Evolutionary conservation across 768 basidiomycete genomes (phyloP), one percentile per base, ranked within the genome.

Genomic region (Paxillus involutus): DNA sequence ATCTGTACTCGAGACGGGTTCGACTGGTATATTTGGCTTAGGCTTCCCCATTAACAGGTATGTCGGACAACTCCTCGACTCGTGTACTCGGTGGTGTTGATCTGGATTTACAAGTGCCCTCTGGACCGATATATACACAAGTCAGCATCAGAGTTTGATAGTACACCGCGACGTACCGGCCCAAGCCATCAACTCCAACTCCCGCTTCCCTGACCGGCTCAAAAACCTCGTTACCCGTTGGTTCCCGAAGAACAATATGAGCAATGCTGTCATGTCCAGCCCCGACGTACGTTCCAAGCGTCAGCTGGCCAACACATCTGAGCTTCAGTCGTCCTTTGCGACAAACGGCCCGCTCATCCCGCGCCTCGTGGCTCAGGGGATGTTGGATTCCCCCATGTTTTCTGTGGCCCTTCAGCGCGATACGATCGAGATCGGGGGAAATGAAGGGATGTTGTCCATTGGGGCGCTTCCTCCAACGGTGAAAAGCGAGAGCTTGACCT

Each of bases 31-130:
- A 40, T 77, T 91, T 52, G 89, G 89, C 0, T 73, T 90, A 10
- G 89, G 90, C 0, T 91, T 91, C 58, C 87, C 89, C 3, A 64
- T 80, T 13, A 86, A 85, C 57, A 89, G 88, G 88, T 86, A 24
- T 13, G 73, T 58, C 5, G 12, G 14, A 33, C 46, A 19, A 16
- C 50, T 8, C 26, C 26, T 36, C 32, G 46, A 19, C 19, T 35
- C 6, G 42, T 0, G 21, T 32, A 17, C n/a, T 9, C 39, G 24
- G 9, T 6, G 16, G n/a, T 53, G 11, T 45, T 55, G 41, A 57
- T 49, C 16, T n/a, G 6, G 6, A 33, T 35, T 24, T 44, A 49
- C 39, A 19, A 84, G 81, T 59, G 73, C 76, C 12, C 73, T 84
- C 21, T 82, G 78, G 79, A 68, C 65, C 36, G 56, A 74, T 14